Base-by-base conservation (phyloP, 371 early-diverging fungal genomes). In the Dinochytrium kinnereticum region DNA sequence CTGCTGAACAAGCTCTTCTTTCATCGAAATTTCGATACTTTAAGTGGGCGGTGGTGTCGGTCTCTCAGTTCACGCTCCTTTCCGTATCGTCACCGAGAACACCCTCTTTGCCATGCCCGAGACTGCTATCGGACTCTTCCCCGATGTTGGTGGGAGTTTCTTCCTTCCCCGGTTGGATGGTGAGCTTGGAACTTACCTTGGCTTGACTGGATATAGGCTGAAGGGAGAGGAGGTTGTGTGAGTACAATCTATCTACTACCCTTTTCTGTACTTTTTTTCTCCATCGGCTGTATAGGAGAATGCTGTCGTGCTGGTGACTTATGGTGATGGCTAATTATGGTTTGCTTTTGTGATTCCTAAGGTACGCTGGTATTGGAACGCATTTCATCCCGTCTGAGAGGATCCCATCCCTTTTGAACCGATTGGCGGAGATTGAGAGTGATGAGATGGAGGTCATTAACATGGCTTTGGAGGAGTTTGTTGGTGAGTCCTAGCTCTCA, bases 31-130 rank as follows among this genome's bases (percentile, higher is more conserved):
- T 30, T 38, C 5, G 69, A 33, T 49, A 37, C 44, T 34, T 57
- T 30, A 24, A 93, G 94, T 97, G 93, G 99, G 99, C 34, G 99
- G 97, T 30, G 98, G 98, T 21, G 91, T 96, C 24, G 99, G 98
- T 19, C 81, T 98, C 17, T 95, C 96, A 61, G 93, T 94, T 34
- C 98, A 97, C 78, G 96, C 94, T 2, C 95, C 97, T 15, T 97
- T 98, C 87, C 85, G 97, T 15, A 91, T 98, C 61, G 98, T 94
- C 17, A 96, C 95, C 17, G 98, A 98, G 79, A 89, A 91, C 69
- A 94, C 97, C 0, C 81, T 93, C 53, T 94, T 97, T 79, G 93
- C 97, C 28, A 94, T 96, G 92, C 78, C 78, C 17, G 97, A 97
- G 84, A 91, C 94, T 21, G 87, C 84, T 57, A 94, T 98, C 70